Base-by-base conservation (phyloP, 257 asterid genomes). In the Paraleonurus japonicus region DNA sequence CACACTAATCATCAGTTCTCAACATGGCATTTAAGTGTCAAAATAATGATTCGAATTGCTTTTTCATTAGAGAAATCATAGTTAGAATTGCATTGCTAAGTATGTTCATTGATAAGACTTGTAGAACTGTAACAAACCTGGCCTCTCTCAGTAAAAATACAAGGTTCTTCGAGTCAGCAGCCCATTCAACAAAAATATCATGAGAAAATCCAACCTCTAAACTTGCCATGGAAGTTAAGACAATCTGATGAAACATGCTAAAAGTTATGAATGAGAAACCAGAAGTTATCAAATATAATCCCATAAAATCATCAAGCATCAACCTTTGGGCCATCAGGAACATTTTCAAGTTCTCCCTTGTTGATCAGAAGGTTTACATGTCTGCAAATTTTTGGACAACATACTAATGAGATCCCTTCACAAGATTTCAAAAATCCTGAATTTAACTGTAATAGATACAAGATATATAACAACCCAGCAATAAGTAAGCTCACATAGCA, bases 131-230 rank as follows among this genome's bases (percentile, higher is more conserved):
- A 63, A 71, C 85, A 61, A 73, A 94, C 99, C 99, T 94, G 99
- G 85, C 95, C 98, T 81, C 98, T 86, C 81, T 95, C 99, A 10
- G 98, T 84, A 81, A 95, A 95, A 69, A 95, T 75, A 95, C 92
- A 58, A 95, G 96, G 85, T 95, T 95, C 87, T 83, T 95, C n/a
- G 80, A n/a, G 83, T 92, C 98, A 64, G 89, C 87, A 76, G 98
- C 98, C 98, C 99, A 95, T 47, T 95, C 99, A 74, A 92, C 95
- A 78, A 95, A 95, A 65, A 95, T 83, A 72, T 95, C 99, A 76
- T 95, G 99, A 24, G 99, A 83, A 84, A 92, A 92, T 63, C 99
- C 99, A 69, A 85, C 87, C 86, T 95, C 99, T 75, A 95, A 83
- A 80, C 99, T 95, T 74, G 87, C 99, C 98, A 95, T 92, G 78